These are phyloP conservation scores for Parafenestella ontariensis DNA, from an alignment of 2,329 filamentous ascomycete species.

Conservation along the genomic window DNA sequence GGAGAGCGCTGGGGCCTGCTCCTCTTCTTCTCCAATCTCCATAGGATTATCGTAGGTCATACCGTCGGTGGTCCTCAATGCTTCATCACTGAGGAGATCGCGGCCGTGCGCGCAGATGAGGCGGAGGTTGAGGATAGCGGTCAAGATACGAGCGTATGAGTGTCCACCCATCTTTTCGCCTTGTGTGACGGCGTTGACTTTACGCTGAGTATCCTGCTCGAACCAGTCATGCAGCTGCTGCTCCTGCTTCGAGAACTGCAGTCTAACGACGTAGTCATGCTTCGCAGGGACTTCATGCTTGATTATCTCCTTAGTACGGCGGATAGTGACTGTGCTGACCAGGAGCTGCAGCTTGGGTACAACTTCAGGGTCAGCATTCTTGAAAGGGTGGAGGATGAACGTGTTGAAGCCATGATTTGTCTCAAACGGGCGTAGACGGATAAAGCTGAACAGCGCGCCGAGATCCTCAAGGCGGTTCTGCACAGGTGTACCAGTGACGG, in stretches of 20 bases:
- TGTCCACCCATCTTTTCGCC: constrained; percentile 75
- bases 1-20: constrained; percentile 64
- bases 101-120: constrained; percentile 94
- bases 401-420: constrained; percentile 77
- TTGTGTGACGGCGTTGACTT: constrained; percentile 76
- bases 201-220: constrained; percentile 77
- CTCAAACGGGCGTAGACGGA: constrained; percentile 85
- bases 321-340: constrained; percentile 92
- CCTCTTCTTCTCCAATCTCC: constrained; percentile 81
- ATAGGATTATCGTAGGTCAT: constrained; percentile 86
- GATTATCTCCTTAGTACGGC: constrained; percentile 83
- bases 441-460: constrained; percentile 83
- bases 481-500: constrained; percentile 94
- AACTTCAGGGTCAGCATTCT: constrained; percentile 82
- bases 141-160: constrained; percentile 92
- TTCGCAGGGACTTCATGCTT: constrained; percentile 70
- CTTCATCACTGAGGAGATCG: constrained; percentile 84
- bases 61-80: constrained; percentile 80
- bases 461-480: constrained; percentile 91
- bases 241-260: constrained; percentile 80
- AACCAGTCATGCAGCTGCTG: constrained; percentile 83
- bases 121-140: constrained; percentile 87
- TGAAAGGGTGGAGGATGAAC: constrained; percentile 85
- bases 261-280: constrained; percentile 72
- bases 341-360: constrained; percentile 85